Conservation (phyloP, 352 stramenopile species). For the Thraustochytrium striatum region DNA sequence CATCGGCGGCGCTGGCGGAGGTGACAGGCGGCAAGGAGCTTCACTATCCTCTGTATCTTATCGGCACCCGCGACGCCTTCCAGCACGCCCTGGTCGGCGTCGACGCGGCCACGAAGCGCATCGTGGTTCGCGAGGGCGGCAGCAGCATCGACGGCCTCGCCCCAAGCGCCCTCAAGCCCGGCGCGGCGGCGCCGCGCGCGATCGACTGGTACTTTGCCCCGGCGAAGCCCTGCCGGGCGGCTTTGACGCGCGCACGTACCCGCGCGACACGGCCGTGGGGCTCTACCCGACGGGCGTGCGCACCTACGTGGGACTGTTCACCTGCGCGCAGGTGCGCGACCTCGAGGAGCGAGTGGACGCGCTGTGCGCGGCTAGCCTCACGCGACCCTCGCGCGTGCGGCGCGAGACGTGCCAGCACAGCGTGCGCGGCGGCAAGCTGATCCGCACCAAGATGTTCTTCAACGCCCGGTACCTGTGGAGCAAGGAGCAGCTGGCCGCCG, state of each 20-base stretch:
- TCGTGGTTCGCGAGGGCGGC: neutral
- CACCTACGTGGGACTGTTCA: neutral
- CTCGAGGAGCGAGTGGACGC: neutral
- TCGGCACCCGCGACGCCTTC: neutral
- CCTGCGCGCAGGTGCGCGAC: neutral
- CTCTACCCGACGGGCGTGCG: neutral
- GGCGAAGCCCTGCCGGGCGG: neutral
- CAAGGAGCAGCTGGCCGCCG: neutral
- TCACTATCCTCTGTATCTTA: neutral
- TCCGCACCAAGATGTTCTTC: constrained; percentile 23
- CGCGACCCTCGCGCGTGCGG: neutral
- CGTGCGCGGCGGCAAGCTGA: neutral
- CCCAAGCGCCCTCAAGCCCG: neutral
- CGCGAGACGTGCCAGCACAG: neutral
- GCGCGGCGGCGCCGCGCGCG: neutral
- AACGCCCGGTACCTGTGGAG: constrained; percentile 5
- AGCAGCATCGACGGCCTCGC: neutral
- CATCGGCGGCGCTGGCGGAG: too few species aligned
- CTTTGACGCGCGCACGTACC: neutral
- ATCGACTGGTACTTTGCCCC: constrained; percentile 5
- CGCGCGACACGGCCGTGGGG: neutral
- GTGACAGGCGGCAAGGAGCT: neutral
- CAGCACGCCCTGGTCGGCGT: neutral
- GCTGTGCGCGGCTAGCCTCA: neutral
- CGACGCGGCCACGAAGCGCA: neutral